phyloP scores from a whole-genome alignment of 495 filamentous ascomycete species.

The Annulohypoxylon moriforme region DNA sequence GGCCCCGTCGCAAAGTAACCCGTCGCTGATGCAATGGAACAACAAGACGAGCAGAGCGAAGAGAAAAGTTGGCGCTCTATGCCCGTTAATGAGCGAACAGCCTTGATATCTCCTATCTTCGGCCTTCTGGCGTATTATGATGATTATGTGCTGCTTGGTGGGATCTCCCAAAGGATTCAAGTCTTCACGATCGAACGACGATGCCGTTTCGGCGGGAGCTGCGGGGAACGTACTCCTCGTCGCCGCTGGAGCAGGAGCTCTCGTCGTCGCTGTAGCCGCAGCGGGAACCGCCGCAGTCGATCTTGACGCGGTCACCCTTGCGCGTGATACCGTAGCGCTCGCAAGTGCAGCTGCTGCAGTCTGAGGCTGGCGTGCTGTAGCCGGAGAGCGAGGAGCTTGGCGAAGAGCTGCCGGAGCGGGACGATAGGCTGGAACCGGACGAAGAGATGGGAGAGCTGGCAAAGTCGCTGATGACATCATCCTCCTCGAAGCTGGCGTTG shows the following conservation, averaged over 20 bases:
- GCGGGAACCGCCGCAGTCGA: slow-evolving; percentile 89
- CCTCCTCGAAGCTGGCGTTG: slow-evolving; percentile 75
- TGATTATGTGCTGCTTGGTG: slow-evolving; percentile 37
- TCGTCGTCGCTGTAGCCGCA: slow-evolving; percentile 80
- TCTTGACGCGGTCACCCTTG: slow-evolving; percentile 88
- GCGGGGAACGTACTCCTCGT: slow-evolving; percentile 71
- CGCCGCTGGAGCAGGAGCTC: slow-evolving; percentile 58
- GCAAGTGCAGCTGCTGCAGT: slow-evolving; percentile 76
- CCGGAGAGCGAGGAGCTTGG: slow-evolving; percentile 80
- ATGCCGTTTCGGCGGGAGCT: slow-evolving; percentile 79
- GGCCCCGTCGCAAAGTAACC: slow-evolving; percentile 31
- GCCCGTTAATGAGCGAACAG: slow-evolving; percentile 51
- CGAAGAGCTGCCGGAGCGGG: slow-evolving; percentile 78
- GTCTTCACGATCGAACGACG: slow-evolving; percentile 67
- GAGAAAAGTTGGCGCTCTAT: slow-evolving; percentile 27
- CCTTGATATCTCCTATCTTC: slow-evolving; percentile 44
- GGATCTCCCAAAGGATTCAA: slow-evolving; percentile 45
- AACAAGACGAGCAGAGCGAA: slow-evolving; percentile 41
- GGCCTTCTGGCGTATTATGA: slow-evolving; percentile 45
- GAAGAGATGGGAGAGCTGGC: slow-evolving; percentile 73
- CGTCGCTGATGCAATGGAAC: slow-evolving; percentile 50
- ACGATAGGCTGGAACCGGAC: slow-evolving; percentile 77
- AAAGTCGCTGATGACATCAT: slow-evolving; percentile 68
- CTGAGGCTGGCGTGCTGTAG: slow-evolving; percentile 67
- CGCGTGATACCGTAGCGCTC: slow-evolving; percentile 97